Conservation (phyloP, 257 asterid species). For the Ajuga chamaepitys region DNA sequence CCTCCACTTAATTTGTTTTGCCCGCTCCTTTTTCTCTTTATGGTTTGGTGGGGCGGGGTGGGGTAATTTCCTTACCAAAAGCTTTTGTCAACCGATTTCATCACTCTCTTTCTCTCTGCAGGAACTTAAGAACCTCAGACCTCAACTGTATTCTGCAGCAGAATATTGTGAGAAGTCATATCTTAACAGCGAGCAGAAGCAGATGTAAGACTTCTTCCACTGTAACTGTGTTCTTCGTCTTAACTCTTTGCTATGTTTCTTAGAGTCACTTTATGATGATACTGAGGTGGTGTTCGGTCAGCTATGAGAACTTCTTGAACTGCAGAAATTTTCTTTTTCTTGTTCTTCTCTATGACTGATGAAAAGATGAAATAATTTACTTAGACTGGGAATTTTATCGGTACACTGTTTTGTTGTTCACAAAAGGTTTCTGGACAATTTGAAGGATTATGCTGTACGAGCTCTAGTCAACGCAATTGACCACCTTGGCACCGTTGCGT, state of each 20-base stretch:
- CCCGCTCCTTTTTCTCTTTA: no score
- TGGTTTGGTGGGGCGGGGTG: not conserved
- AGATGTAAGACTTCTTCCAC: constrained; percentile 46
- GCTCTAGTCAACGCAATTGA: constrained; percentile 95
- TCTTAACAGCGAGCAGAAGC: constrained; percentile 81
- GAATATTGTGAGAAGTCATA: constrained; percentile 91
- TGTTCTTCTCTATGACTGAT: constrained; percentile 2
- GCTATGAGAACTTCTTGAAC: not conserved
- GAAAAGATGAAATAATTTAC: not conserved
- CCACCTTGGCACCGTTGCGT: constrained; percentile 93
- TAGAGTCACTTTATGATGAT: not conserved
- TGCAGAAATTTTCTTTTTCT: not conserved
- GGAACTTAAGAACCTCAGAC: constrained; percentile 93
- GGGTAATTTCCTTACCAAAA: not conserved
- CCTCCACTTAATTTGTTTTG: not conserved
- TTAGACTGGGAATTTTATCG: constrained; percentile 2
- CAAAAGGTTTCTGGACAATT: constrained; percentile 82
- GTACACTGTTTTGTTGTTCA: constrained; percentile 5
- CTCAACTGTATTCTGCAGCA: constrained; percentile 95
- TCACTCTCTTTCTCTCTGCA: constrained; percentile 21
- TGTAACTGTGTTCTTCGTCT: not conserved
- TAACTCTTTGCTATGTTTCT: constrained; percentile 5
- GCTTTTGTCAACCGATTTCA: constrained; percentile 5
- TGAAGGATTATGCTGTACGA: constrained; percentile 83
- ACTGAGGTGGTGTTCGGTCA: not conserved